Base-by-base conservation (phyloP, 495 filamentous ascomycete genomes). In the Penicillium cataractarum region DNA sequence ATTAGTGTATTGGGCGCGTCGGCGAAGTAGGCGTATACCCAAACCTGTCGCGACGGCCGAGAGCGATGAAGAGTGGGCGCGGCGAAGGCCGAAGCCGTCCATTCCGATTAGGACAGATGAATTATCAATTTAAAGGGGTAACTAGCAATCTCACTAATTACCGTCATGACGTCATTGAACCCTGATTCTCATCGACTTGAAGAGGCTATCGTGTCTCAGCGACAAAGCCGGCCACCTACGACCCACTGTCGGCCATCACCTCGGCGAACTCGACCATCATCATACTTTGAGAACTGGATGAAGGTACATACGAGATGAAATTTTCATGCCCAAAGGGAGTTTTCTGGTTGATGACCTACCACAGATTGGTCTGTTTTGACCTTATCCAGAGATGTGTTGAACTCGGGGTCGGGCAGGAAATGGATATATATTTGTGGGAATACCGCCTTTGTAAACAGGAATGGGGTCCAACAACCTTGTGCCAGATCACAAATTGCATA, bases 221-320 rank as follows among this genome's bases (percentile, higher is more conserved):
- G 4, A 6, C 7, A 42, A 19, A 7, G 8, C 27, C 46, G 22
- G 22, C 49, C 6, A 51, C 31, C 26, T 4, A 31, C 7, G 24
- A 27, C 29, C 49, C 49, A 51, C 54, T 35, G 37, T 50, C 42
- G 42, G 56, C 56, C 56, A 58, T 42, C 40, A 29, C 40, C 24
- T 59, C 57, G 57, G 44, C 57, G 57, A 59, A 37, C 48, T 31
- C n/a, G 39, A 31, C 49, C 24, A 51, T 6, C 29, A 27, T 51
- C 17, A 7, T 12, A 1, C 35, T 17, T 39, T 15, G 13, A 17
- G 6, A 39, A 17, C 35, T 12, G 13, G 33, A 35, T 13, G 9
- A 35, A 35, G n/a, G n/a, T n/a, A n/a, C n/a, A n/a, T n/a, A n/a
- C n/a, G n/a, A n/a, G n/a, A n/a, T n/a, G n/a, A n/a, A n/a, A n/a